Conservation (phyloP, 345 rosid genomes). For the Murraya paniculata region DNA sequence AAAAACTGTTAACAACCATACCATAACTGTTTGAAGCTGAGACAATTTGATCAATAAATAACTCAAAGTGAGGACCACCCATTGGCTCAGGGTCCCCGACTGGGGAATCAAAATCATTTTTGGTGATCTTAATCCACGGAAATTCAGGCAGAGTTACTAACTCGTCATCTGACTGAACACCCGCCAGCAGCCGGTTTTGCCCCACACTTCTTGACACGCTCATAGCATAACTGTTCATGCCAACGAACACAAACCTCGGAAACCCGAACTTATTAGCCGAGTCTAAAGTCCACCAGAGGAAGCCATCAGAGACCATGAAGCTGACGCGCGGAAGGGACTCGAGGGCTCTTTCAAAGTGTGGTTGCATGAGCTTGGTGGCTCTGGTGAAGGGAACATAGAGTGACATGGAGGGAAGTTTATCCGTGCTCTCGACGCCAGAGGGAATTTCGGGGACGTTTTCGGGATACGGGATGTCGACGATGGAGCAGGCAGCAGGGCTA, state of each 20-base stretch:
- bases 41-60: not conserved
- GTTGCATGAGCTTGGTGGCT: conserved; percentile 61
- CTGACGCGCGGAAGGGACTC: conserved; percentile 37
- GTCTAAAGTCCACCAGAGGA: conserved; percentile 81
- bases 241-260: conserved; percentile 53
- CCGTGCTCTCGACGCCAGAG: conserved; percentile 61
- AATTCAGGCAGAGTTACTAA: conserved; percentile 46
- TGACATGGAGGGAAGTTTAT: conserved; percentile 63
- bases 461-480: conserved; percentile 55
- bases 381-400: conserved; percentile 42
- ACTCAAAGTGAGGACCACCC: conserved; percentile 13
- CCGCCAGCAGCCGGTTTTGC: conserved; percentile 2
- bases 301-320: conserved; percentile 64
- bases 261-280: conserved; percentile 59
- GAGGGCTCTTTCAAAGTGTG: conserved; percentile 43
- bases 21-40: conserved; percentile 40
- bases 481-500: conserved; percentile 20
- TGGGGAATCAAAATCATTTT: conserved; percentile 31
- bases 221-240: conserved; percentile 35
- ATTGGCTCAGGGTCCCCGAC: conserved; percentile 9
- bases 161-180: conserved; percentile 35
- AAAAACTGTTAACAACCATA: conserved; percentile 45
- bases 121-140: conserved; percentile 62
- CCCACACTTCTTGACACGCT: conserved; percentile 9
- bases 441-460: conserved; percentile 44